These are phyloP conservation scores for Ogataea thermomethanolica DNA, from an alignment of 805 yeast genomes.

Conservation along the genomic window DNA sequence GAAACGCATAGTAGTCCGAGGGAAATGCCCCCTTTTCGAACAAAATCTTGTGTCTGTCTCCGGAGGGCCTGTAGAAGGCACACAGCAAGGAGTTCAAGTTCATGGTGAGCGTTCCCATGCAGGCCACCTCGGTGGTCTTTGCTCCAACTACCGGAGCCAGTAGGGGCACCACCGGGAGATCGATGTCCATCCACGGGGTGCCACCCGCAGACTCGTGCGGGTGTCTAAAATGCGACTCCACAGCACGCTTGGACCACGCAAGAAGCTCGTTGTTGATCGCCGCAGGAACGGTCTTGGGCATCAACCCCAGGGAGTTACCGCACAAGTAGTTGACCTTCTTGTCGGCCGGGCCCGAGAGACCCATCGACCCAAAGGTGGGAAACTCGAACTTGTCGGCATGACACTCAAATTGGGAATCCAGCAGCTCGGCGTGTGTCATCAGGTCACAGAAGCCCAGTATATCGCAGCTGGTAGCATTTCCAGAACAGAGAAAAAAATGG, in stretches of 20 bases:
- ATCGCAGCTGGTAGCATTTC: neutral
- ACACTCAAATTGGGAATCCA: constrained; percentile 41
- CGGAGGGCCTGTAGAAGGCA: constrained; percentile 70
- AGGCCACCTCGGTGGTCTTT: constrained; percentile 69
- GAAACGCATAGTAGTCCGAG: constrained; percentile 83
- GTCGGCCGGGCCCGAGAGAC: constrained; percentile 34
- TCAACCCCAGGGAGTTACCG: constrained; percentile 91
- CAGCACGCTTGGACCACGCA: constrained; percentile 82
- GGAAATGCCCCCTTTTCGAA: constrained; percentile 91
- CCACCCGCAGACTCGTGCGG: constrained; percentile 42
- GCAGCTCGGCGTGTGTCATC: constrained; percentile 2
- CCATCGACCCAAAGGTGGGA: constrained; percentile 67
- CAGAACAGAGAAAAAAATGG: neutral
- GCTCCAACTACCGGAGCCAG: constrained; percentile 80
- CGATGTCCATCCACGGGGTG: constrained; percentile 82
- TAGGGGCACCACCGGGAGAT: constrained; percentile 66
- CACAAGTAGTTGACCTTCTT: constrained; percentile 59
- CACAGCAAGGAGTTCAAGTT: constrained; percentile 73
- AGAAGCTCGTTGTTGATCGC: constrained; percentile 65
- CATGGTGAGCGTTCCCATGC: constrained; percentile 82
- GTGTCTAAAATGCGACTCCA: constrained; percentile 79
- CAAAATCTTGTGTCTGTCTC: constrained; percentile 59
- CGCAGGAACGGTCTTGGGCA: constrained; percentile 62
- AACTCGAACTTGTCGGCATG: constrained; percentile 49
- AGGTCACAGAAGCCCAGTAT: too few relatives aligned